Base-by-base conservation (phyloP, 2,329 filamentous ascomycete species). In the Polychaeton citri region DNA sequence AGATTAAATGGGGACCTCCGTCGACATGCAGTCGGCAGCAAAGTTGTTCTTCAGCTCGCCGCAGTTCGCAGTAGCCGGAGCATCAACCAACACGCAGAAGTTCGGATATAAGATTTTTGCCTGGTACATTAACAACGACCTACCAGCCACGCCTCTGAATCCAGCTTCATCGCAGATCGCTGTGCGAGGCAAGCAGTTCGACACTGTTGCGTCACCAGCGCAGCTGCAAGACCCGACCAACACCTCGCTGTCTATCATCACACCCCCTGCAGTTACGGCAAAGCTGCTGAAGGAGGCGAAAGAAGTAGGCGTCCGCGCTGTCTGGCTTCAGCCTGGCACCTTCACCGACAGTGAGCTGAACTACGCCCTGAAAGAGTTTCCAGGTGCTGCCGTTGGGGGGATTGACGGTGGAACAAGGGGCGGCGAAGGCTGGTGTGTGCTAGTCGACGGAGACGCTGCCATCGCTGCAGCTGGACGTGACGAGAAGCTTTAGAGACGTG, bases 261-360 rank as follows among this genome's bases (percentile, higher is more conserved):
- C 90, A 9, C 84, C 84, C 3, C 88, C 90, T 0, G 60, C 69
- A 2, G 76, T 83, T 19, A 94, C 90, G 1, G 69, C 79, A 40
- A 63, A 76, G 50, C 65, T 92, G 6, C 65, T 96, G 28, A 67
- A 76, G 43, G 81, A 93, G 58, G 90, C 88, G 0, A 81, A 78
- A 58, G 65, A 72, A 38, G 66, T 81, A 8, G 79, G 86, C 3
- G 64, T 93, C 31, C 70, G 74, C 13, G 72, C 82, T 18, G 77
- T 94, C 4, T 94, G 84, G 81, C 63, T 96, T 45, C 90, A 96
- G 62, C 90, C 90, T 0, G 90, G 88, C 1, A 87, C 76, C 12
- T 96, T 81, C 54, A 77, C 94, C 54, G 74, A 81, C 35, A 74
- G 76, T 39, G 80, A 85, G 16, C 54, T 94, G 43, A 63, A 70